Conservation (phyloP, 2,329 filamentous ascomycete species). For the Talaromyces marneffei region DNA sequence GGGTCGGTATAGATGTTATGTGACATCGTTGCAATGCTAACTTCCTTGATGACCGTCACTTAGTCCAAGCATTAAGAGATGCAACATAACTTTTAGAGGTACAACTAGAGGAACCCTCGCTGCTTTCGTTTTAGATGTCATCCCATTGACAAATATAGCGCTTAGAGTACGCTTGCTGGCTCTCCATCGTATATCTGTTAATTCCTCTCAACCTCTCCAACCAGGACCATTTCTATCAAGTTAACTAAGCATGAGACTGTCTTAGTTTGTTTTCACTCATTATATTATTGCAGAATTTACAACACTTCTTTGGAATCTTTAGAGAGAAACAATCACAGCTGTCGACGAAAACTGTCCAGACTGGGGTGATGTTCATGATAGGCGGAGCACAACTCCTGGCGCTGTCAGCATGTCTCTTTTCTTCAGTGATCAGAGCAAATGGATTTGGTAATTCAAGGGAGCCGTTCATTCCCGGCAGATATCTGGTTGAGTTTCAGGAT, state of each 20-base stretch:
- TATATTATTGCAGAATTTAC: not conserved
- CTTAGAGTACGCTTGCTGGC: not conserved
- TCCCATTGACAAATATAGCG: not conserved
- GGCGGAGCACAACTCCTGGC: not conserved
- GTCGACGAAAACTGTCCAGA: no score
- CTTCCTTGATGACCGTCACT: not conserved
- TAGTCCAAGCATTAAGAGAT: not conserved
- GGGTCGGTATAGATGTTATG: not conserved
- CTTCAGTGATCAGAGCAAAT: not conserved
- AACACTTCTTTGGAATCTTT: not conserved
- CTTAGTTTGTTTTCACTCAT: not conserved
- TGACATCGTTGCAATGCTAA: not conserved
- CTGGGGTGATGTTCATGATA: not conserved
- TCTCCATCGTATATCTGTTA: not conserved
- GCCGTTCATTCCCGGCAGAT: slow-evolving; percentile 5
- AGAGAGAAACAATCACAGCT: not conserved
- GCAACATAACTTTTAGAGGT: not conserved
- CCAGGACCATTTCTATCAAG: not conserved
- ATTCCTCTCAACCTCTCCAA: not conserved
- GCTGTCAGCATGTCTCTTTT: not conserved
- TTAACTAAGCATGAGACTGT: not conserved
- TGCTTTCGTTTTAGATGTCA: not conserved
- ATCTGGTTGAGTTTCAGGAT: slow-evolving; percentile 8
- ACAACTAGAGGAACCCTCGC: not conserved
- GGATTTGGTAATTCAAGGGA: not conserved